phyloP scores from a whole-genome alignment of 2,329 filamentous ascomycete species.

The Falciphora oryzae region DNA sequence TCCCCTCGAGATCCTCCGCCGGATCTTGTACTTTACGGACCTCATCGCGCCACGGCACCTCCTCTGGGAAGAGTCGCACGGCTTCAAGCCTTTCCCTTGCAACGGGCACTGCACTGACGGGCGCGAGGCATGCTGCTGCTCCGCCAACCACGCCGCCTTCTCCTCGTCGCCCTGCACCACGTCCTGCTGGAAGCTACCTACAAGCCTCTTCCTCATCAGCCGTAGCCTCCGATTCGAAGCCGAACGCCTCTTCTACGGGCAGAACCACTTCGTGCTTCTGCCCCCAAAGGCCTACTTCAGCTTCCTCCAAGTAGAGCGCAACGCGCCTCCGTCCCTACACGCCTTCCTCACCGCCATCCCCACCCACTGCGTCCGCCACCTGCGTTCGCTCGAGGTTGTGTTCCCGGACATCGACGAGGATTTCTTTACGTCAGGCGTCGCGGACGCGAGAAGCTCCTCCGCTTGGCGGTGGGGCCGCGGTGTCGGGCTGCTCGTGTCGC shows the following conservation, averaged over 20 bases:
- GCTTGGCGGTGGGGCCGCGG: neutral
- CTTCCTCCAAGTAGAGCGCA: neutral
- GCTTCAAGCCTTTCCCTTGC: neutral
- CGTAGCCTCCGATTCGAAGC: neutral
- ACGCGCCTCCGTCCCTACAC: neutral
- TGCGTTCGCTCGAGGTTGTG: neutral
- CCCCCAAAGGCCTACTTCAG: neutral
- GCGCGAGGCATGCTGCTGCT: neutral
- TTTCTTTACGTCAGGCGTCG: neutral
- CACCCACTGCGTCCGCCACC: neutral
- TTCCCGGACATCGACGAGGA: neutral
- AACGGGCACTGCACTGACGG: neutral
- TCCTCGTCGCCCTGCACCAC: neutral
- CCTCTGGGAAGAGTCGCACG: neutral
- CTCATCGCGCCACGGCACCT: too few species aligned
- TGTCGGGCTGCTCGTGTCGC: neutral
- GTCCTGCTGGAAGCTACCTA: neutral
- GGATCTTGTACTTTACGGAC: neutral
- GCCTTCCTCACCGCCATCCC: neutral
- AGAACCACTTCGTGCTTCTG: neutral
- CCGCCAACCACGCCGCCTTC: neutral
- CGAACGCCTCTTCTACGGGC: neutral
- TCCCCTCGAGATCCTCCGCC: neutral
- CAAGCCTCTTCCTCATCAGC: neutral
- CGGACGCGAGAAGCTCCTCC: neutral